Conservation (phyloP, 331 rosid species). For the Cydonia oblonga region DNA sequence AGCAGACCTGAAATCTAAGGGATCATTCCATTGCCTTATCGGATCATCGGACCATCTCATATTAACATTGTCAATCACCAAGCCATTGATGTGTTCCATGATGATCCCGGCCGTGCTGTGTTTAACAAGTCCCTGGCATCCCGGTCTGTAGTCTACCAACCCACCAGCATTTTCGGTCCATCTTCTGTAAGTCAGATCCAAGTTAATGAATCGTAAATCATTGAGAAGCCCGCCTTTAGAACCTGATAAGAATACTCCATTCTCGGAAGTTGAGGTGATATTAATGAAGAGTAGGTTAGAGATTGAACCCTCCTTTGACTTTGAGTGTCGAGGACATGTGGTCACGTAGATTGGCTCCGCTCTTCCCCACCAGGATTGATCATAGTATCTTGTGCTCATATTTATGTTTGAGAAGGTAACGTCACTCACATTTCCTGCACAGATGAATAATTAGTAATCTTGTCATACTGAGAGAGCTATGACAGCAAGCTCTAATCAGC, state of each 20-base stretch:
- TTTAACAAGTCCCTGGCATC: constrained; percentile 69
- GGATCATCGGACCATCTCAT: constrained; percentile 62
- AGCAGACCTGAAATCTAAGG: constrained; percentile 66
- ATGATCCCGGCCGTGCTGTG: constrained; percentile 60
- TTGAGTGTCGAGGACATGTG: constrained; percentile 55
- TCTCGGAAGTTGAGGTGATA: constrained; percentile 68
- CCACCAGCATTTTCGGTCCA: constrained; percentile 58
- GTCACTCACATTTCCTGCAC: constrained; percentile 77
- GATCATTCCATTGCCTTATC: constrained; percentile 51
- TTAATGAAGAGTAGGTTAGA: constrained; percentile 62
- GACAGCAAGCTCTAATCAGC: background rate
- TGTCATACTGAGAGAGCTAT: background rate
- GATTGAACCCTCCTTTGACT: constrained; percentile 71
- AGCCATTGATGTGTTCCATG: constrained; percentile 76
- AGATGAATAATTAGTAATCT: background rate
- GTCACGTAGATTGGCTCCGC: constrained; percentile 90
- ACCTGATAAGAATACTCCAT: constrained; percentile 82
- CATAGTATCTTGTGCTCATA: constrained; percentile 83
- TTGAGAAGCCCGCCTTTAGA: constrained; percentile 58
- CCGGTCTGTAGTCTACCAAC: constrained; percentile 76
- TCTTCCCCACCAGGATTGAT: constrained; percentile 96
- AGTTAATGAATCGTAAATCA: constrained; percentile 60
- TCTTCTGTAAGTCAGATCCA: constrained; percentile 54
- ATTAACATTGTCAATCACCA: constrained; percentile 55
- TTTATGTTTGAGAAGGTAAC: constrained; percentile 82